These are phyloP conservation scores for Primulina huaijiensis DNA, from an alignment of 257 asterid genomes.

Conservation along the genomic window DNA sequence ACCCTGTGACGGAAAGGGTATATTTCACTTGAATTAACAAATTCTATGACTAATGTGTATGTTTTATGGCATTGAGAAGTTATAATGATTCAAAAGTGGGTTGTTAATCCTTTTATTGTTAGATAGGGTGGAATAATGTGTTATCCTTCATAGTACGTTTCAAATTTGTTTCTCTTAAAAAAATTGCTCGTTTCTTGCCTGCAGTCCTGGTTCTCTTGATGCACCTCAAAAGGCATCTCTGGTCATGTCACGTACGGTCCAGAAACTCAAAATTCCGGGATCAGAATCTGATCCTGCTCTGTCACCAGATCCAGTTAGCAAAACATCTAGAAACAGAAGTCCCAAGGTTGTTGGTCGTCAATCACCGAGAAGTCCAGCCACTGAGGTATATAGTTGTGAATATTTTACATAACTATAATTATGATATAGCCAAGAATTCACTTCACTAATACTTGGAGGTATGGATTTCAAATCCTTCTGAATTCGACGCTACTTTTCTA, in stretches of 20 bases:
- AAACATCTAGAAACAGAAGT: slow-evolving; percentile 61
- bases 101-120: background rate
- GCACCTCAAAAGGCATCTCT: slow-evolving; percentile 42
- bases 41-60: background rate
- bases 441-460: background rate
- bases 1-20: background rate
- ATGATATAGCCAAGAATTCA: background rate
- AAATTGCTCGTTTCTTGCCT: background rate
- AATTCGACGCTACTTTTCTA: background rate
- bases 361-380: slow-evolving; percentile 38
- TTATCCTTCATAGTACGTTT: background rate
- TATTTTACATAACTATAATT: background rate
- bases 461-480: background rate
- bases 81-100: background rate
- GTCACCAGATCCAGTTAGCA: slow-evolving; percentile 49
- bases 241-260: slow-evolving; percentile 34
- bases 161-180: background rate
- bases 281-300: slow-evolving; percentile 41
- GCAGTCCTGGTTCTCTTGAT: slow-evolving; percentile 44
- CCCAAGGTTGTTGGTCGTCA: slow-evolving; percentile 60
- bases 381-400: slow-evolving; percentile 47
- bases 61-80: background rate
- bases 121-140: background rate
- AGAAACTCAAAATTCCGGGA: slow-evolving; percentile 36
- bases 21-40: background rate